These are phyloP conservation scores for Aspergillus asperescens DNA, from an alignment of 495 filamentous ascomycete genomes.

Conservation along the genomic window DNA sequence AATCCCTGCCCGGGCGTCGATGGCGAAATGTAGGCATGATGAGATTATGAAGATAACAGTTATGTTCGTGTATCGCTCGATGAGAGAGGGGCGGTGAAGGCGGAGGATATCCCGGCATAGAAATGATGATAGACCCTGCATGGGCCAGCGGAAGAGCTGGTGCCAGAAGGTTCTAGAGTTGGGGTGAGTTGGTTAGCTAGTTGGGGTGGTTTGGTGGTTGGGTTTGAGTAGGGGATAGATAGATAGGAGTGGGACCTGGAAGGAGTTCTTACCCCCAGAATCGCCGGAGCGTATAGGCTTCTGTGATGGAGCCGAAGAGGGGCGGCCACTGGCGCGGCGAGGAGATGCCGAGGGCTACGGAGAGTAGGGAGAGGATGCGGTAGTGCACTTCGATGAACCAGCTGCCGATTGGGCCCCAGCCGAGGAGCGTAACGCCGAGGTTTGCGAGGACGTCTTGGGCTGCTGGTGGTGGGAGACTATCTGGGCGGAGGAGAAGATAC, in stretches of 20 bases:
- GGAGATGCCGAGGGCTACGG: constrained; percentile 2
- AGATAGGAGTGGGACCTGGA: not conserved
- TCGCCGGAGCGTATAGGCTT: constrained; percentile 27
- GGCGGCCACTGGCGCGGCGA: constrained; percentile 24
- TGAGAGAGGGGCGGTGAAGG: constrained; percentile 15
- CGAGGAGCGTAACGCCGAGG: too few species aligned
- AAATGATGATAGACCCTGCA: too few species aligned
- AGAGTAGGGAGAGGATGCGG: not conserved
- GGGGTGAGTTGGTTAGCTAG: not conserved
- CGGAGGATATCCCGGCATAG: constrained; percentile 17
- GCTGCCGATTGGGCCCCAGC: too few species aligned
- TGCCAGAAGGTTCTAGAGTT: constrained; percentile 36
- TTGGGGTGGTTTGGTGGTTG: too few species aligned
- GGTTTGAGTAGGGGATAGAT: too few species aligned
- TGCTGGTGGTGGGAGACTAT: too few species aligned
- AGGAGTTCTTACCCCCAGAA: constrained; percentile 22
- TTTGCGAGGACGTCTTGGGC: too few species aligned
- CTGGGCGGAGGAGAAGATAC: too few species aligned
- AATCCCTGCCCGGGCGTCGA: constrained; percentile 18
- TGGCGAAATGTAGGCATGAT: constrained; percentile 18
- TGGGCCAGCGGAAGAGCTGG: too few species aligned
- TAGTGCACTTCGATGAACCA: too few species aligned
- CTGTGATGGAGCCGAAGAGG: constrained; percentile 21
- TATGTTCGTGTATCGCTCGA: constrained; percentile 25
- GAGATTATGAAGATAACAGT: constrained; percentile 26